phyloP scores from a whole-genome alignment of 805 yeast genomes.

The Blastobotrys muscicola region DNA sequence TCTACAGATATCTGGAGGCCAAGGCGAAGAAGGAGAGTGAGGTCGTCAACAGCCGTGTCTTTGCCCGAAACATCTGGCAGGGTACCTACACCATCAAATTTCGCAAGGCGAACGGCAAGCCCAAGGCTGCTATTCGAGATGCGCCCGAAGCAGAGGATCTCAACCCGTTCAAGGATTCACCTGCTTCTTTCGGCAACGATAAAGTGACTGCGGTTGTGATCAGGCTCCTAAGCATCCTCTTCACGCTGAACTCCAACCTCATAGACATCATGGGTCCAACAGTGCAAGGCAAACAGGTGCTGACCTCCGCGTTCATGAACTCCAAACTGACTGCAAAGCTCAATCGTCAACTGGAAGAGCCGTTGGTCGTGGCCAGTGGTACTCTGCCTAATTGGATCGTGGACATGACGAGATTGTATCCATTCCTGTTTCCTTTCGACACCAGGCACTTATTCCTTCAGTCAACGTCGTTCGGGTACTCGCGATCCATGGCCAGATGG shows the following conservation, averaged over 20 bases:
- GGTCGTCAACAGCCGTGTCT: conserved; percentile 3
- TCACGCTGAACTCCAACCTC: conserved; percentile 19
- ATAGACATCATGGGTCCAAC: conserved; percentile 12
- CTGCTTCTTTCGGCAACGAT: conserved; percentile 18
- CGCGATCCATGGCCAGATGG: conserved; percentile 75
- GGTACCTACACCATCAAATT: conserved; percentile 44
- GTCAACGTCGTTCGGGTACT: conserved; percentile 85
- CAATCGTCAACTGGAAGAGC: conserved; percentile 81
- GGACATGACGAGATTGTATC: conserved; percentile 58
- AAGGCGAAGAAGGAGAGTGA: conserved; percentile 4
- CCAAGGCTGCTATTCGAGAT: conserved; percentile 5
- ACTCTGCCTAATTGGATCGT: conserved; percentile 80
- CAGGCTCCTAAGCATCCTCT: conserved; percentile 22
- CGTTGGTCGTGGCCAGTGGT: conserved; percentile 77
- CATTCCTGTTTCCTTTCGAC: conserved; percentile 79
- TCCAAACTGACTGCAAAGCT: conserved; percentile 80
- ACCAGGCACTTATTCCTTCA: conserved; percentile 70
- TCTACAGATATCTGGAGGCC: conserved; percentile 22
- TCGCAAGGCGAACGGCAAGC: conserved; percentile 24
- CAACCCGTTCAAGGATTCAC: conserved; percentile 13
- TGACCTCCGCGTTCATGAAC: conserved; percentile 43
- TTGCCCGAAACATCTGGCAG: conserved; percentile 40
- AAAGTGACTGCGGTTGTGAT: conserved; percentile 12
- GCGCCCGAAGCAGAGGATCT: conserved; percentile 17
- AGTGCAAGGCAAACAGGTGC: conserved; percentile 6